These are phyloP conservation scores for Penicillium sp. DNA, from an alignment of 2,329 filamentous ascomycete species.

Conservation along the genomic window DNA sequence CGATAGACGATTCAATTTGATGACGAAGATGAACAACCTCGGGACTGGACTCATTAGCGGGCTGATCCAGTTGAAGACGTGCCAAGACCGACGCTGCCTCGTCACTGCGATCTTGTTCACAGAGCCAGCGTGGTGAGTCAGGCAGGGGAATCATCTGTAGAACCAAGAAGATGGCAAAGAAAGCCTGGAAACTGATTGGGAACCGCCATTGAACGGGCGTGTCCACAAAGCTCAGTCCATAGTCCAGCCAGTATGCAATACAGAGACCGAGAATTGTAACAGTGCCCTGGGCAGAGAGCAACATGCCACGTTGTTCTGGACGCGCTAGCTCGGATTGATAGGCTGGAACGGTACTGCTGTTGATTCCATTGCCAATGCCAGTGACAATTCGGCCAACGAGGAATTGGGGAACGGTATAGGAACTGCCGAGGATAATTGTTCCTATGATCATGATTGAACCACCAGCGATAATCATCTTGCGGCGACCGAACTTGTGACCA, in stretches of 20 bases:
- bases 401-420: conserved; percentile 43
- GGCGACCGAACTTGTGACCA: conserved; percentile 44
- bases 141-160: conserved; percentile 37
- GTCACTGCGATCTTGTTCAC: conserved; percentile 30
- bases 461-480: conserved; percentile 42
- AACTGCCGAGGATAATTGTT: conserved; percentile 41
- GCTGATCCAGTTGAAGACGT: conserved; percentile 24
- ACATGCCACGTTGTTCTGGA: conserved; percentile 16
- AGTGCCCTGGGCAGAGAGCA: conserved; percentile 22
- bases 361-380: conserved; percentile 37
- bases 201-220: conserved; percentile 44
- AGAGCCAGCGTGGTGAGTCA: conserved; percentile 39
- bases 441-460: conserved; percentile 46
- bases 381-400: conserved; percentile 49
- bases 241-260: conserved; percentile 51
- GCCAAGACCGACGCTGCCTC: conserved; percentile 31
- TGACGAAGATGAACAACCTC: conserved; percentile 17
- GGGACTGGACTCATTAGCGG: conserved; percentile 14
- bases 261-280: conserved; percentile 48
- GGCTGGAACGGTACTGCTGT: conserved; percentile 22
- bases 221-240: conserved; percentile 30
- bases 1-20: conserved; percentile 33
- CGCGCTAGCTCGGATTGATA: conserved; percentile 22
- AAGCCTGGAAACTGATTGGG: conserved; percentile 43
- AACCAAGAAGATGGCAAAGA: conserved; percentile 41